Base-by-base conservation (phyloP, 176 grass and related monocot genomes). In the Carex pumila region DNA sequence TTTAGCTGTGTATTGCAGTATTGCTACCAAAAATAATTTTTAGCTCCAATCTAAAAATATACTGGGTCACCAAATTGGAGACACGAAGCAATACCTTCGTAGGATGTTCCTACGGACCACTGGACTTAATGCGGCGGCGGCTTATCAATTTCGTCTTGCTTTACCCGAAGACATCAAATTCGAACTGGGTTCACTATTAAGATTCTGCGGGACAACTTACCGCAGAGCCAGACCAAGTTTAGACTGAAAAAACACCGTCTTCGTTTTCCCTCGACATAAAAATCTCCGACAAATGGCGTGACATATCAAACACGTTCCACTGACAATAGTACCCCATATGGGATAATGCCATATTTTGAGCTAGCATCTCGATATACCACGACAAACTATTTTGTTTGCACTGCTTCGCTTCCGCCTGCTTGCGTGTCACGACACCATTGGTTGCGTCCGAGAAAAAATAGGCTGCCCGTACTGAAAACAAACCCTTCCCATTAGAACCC, bases 341-440 rank as follows among this genome's bases (percentile, higher is more conserved):
- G 5, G 1, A 18, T 11, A 52, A 41, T 49, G 14, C n/a, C 47
- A 3, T 10, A 53, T 14, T 65, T 32, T 54, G 21, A 9, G 4
- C 43, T 12, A 41, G 12, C 39, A 52, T 53, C 79, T 17, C 5
- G 80, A 67, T 83, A 67, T 30, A 21, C 10, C 80, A 67, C 62
- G 80, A 8, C 0, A 6, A 7, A 1, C 21, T 15, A 76, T 54
- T 74, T 15, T 11, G 2, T 19, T 54, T 8, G 22, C 49, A 76
- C 45, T 41, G 41, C 61, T 18, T 13, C 10, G 52, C 21, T 34
- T 17, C 31, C 15, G 29, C 52, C 62, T 1, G 7, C 12, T 34
- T 73, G 84, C 85, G 85, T 67, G 89, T 91, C 89, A 59, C 77
- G 43, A 41, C 34, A 62, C 55, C 3, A 59, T 83, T 86, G 82